phyloP scores from a whole-genome alignment of 345 rosid genomes.

The Linum trigynum region DNA sequence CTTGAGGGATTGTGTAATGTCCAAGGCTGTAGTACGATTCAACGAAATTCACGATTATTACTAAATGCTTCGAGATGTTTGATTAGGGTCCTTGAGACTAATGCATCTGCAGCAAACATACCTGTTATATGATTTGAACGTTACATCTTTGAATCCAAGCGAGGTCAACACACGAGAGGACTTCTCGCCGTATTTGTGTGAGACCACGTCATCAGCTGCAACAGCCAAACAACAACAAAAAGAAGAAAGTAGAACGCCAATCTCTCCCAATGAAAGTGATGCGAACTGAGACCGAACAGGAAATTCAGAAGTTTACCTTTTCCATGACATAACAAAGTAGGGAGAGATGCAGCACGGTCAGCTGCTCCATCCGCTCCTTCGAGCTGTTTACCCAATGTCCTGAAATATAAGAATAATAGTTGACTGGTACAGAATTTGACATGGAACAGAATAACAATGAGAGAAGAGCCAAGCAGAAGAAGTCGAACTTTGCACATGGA shows the following conservation, averaged over 20 bases:
- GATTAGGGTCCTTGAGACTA: background rate
- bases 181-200: constrained; percentile 75
- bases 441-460: background rate
- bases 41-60: constrained; percentile 4
- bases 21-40: constrained; percentile 47
- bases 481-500: constrained; percentile 73
- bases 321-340: constrained; percentile 78
- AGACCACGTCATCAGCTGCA: constrained; percentile 89
- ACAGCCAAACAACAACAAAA: constrained; percentile 12
- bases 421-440: background rate
- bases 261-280: too few relatives aligned
- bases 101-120: constrained; percentile 16
- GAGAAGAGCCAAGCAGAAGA: background rate
- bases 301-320: constrained; percentile 36
- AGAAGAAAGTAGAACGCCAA: background rate
- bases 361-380: constrained; percentile 42
- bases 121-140: constrained; percentile 73
- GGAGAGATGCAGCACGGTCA: constrained; percentile 65
- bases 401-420: constrained; percentile 17
- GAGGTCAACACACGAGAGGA: constrained; percentile 51
- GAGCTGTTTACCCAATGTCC: constrained; percentile 55
- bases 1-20: constrained; percentile 81
- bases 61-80: background rate
- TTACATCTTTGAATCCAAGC: constrained; percentile 55
- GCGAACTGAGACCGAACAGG: constrained; percentile 3